Conservation (phyloP, 2,329 filamentous ascomycete genomes). For the Boeremia lycopersici region DNA sequence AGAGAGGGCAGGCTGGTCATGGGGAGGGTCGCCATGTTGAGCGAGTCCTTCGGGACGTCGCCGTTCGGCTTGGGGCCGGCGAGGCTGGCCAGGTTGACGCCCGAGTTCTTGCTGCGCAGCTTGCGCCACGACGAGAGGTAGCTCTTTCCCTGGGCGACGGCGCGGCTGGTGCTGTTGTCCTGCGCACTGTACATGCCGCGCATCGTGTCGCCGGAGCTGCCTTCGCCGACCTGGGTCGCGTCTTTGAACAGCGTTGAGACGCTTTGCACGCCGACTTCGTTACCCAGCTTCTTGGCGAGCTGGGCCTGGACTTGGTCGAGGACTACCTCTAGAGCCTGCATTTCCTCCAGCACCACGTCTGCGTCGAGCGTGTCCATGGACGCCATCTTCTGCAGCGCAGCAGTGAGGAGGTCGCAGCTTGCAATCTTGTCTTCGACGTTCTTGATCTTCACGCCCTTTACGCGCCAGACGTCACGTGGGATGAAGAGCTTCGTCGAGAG, state of each 20-base stretch:
- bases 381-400: conserved; percentile 81
- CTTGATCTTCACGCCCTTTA: conserved; percentile 92
- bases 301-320: conserved; percentile 82
- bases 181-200: conserved; percentile 32
- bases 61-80: conserved; percentile 49
- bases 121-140: conserved; percentile 89
- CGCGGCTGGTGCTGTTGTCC: conserved; percentile 42
- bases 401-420: conserved; percentile 88
- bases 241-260: conserved; percentile 77
- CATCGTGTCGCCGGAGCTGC: conserved; percentile 32
- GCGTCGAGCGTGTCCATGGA: conserved; percentile 88
- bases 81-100: conserved; percentile 56
- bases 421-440: conserved; percentile 91
- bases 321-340: conserved; percentile 84
- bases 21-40: conserved; percentile 59
- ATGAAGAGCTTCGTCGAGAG: conserved; percentile 90
- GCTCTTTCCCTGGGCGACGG: conserved; percentile 62
- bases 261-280: conserved; percentile 84
- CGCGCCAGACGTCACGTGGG: conserved; percentile 89
- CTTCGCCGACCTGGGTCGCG: conserved; percentile 52
- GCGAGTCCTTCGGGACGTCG: conserved; percentile 60
- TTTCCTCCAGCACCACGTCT: conserved; percentile 89
- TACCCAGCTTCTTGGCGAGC: conserved; percentile 85
- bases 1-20: conserved; percentile 78
- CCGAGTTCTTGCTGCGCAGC: conserved; percentile 85